A percentile compares a stretch with the other conserved stretches of the same genome.
Evolutionary conservation across 352 stramenopile genomes (phyloP).

Genomic region (Phytophthora pinifolia): DNA sequence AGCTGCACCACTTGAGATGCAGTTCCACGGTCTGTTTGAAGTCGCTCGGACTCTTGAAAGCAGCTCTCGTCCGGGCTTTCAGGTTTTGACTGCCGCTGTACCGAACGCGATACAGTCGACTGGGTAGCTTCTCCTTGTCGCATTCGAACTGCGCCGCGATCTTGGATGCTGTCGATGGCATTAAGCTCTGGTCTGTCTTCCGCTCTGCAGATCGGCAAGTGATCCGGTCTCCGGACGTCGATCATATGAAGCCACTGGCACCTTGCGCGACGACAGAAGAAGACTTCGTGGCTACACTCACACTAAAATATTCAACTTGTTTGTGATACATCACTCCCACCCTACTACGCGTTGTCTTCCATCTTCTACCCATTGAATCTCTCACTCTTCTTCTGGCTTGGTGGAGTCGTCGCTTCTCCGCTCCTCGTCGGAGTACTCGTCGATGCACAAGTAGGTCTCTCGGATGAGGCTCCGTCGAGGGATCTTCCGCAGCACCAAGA

Average conservation of each 20-base stretch:
- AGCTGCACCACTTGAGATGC: slow-evolving; percentile 14
- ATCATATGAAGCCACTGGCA: no score
- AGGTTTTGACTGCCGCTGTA: slow-evolving; percentile 13
- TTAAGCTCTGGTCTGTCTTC: background rate
- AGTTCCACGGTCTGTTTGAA: slow-evolving; percentile 9
- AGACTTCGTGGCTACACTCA: no score
- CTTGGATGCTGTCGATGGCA: slow-evolving; percentile 5
- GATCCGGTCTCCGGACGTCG: background rate
- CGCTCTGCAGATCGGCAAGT: background rate
- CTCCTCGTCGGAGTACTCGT: slow-evolving; percentile 10
- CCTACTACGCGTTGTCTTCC: no score
- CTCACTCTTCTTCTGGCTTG: background rate
- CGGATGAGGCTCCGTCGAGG: slow-evolving; percentile 15
- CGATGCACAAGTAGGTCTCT: slow-evolving; percentile 17
- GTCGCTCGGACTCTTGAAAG: slow-evolving; percentile 8
- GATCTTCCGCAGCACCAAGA: slow-evolving; percentile 18
- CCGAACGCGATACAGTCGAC: slow-evolving; percentile 4
- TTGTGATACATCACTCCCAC: no score
- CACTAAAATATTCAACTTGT: no score
- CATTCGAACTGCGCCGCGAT: slow-evolving; percentile 7
- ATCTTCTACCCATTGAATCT: no score
- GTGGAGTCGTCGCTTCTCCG: slow-evolving; percentile 11
- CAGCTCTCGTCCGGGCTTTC: background rate
- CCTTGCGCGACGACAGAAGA: no score
- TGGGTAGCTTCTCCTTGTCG: background rate